Evolutionary conservation across 345 rosid species (phyloP).

Genomic region (Litchi chinensis): DNA sequence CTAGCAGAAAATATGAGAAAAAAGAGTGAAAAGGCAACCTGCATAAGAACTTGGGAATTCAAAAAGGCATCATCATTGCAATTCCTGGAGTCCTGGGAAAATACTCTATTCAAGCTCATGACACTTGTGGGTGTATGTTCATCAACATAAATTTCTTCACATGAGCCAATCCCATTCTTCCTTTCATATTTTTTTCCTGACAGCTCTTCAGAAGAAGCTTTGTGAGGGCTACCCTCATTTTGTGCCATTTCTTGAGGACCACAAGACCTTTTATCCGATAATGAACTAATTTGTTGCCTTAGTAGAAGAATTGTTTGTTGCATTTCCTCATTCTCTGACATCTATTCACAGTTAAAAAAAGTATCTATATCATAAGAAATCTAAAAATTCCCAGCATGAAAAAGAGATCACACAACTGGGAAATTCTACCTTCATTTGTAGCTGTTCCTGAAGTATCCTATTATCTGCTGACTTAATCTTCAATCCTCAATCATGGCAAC

Average conservation of each 20-base stretch:
- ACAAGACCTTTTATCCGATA: slow-evolving; percentile 28
- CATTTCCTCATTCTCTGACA: slow-evolving; percentile 57
- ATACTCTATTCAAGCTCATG: slow-evolving; percentile 62
- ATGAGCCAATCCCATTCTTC: slow-evolving; percentile 32
- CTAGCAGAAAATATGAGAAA: slow-evolving; percentile 13
- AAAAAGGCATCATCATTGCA: slow-evolving; percentile 35
- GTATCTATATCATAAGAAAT: neutral
- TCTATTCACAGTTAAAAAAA: slow-evolving; percentile 35
- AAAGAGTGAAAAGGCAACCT: slow-evolving; percentile 34
- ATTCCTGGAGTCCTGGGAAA: slow-evolving; percentile 60
- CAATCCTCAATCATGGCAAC: slow-evolving; percentile 25
- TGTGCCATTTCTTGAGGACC: slow-evolving; percentile 37
- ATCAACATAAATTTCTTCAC: slow-evolving; percentile 43
- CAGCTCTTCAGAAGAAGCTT: slow-evolving; percentile 26
- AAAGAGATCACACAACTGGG: slow-evolving; percentile 12
- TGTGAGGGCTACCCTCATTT: slow-evolving; percentile 22
- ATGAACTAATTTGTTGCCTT: slow-evolving; percentile 51
- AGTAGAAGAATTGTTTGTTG: slow-evolving; percentile 63
- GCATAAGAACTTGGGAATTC: slow-evolving; percentile 50
- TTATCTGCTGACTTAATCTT: slow-evolving; percentile 75
- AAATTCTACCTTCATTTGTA: slow-evolving; percentile 59
- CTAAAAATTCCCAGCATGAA: neutral
- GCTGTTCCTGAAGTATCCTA: slow-evolving; percentile 71
- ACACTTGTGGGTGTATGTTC: slow-evolving; percentile 62
- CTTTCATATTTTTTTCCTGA: slow-evolving; percentile 14